Base-by-base conservation (phyloP, 2,329 filamentous ascomycete genomes). In the Ophiostoma sp. region DNA sequence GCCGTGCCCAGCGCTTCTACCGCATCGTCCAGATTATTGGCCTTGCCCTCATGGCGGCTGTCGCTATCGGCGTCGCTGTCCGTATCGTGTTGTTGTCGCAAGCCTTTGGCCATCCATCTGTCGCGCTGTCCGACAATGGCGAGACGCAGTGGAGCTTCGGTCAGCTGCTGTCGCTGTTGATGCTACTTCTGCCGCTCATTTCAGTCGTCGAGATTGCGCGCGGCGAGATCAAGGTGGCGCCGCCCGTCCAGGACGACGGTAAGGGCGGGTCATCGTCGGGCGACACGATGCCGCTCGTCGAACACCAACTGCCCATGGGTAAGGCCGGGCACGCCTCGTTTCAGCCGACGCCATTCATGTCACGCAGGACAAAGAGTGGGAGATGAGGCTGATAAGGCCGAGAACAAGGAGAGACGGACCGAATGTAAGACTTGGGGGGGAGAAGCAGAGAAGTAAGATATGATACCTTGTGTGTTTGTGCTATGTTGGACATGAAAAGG, bases 81-180 rank as follows among this genome's bases (percentile, higher is more conserved):
- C 84, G 90, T 22, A 85, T 91, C 2, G 82, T 89, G 22, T 77
- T 88, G 36, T 81, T 89, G 5, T 88, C 87, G 0, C 88, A 91
- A 78, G 90, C 90, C 1, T 91, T 92, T 78, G 87, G 87, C 0
- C 79, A 73, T 1, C 87, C 88, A 0, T 83, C 85, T 0, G 83
- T 90, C 2, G 76, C 79, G 28, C 82, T 91, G 1, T 78, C 79
- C 6, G 89, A 90, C 72, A 73, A 80, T 0, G 85, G 84, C 28
- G 89, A 91, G 81, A 86, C 82, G 74, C 81, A 82, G 12, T 91
- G 89, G 89, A 88, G 85, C 75, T 92, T 91, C 77, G 90, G 89
- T 0, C 88, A 90, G 80, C 80, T 91, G 72, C 81, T 92, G 36
- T 87, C 88, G 1, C 80, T 91, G 76, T 80, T 91, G 76, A 82